A percentile compares a stretch with the other conserved stretches of the same genome.
Evolutionary conservation across 441 rosid genomes (phyloP).

Genomic region (Hura crepitans): DNA sequence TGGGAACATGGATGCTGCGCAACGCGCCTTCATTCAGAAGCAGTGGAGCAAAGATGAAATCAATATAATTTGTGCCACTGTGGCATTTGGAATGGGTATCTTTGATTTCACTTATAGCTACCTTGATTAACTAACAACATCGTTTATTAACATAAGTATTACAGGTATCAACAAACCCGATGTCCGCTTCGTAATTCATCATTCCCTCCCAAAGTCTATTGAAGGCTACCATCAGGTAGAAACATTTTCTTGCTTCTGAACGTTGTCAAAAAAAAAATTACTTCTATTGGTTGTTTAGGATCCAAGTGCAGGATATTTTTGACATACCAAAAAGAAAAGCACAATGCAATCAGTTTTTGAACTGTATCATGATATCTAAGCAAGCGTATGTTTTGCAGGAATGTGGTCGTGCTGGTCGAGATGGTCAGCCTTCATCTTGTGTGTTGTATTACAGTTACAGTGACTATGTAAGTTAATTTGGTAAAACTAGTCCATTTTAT

Average conservation of each 20-base stretch:
- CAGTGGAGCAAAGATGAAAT: constrained; percentile 99
- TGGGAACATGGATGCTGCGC: constrained; percentile 82
- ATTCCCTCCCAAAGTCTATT: constrained; percentile 92
- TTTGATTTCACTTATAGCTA: constrained; percentile 22
- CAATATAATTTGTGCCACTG: constrained; percentile 94
- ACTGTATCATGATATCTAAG: constrained; percentile 8
- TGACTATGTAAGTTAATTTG: constrained; percentile 69
- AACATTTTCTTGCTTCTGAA: constrained; percentile 3
- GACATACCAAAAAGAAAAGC: not conserved
- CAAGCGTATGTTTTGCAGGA: constrained; percentile 46
- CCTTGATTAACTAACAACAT: constrained; percentile 19
- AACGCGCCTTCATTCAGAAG: constrained; percentile 71
- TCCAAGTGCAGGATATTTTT: not conserved
- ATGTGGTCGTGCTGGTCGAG: constrained; percentile 99
- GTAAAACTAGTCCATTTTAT: constrained; percentile 15
- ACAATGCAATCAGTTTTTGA: not conserved
- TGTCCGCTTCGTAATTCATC: constrained; percentile 95
- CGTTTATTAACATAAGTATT: constrained; percentile 27
- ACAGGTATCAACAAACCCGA: constrained; percentile 97
- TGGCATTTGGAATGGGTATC: constrained; percentile 99
- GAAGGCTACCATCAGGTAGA: constrained; percentile 97
- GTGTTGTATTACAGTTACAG: constrained; percentile 84
- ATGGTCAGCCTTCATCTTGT: constrained; percentile 89
- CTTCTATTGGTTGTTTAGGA: not conserved
- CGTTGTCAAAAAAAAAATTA: constrained; percentile 5